Base-by-base conservation (phyloP, 495 filamentous ascomycete species). In the Penicillium canariense region DNA sequence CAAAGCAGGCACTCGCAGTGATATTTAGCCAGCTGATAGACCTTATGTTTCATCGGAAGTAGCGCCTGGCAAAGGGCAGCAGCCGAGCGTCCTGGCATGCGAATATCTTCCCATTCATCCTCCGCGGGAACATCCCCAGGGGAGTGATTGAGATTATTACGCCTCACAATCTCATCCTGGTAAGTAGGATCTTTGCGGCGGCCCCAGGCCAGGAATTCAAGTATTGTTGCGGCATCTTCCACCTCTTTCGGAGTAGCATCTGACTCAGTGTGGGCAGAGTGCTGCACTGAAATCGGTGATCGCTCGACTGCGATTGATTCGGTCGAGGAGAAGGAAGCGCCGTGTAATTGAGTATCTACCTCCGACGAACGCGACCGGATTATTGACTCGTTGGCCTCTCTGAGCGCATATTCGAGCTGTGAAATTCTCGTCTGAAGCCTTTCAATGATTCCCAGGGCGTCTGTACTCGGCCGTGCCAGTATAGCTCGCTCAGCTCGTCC, bases 171-270 rank as follows among this genome's bases (percentile, higher is more conserved):
- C 30, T 55, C 51, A 34, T 66, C 59, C 15, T 62, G 63, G 45
- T 69, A 72, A 32, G 68, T 67, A 1, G 68, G 61, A 36, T 76
- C 66, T 35, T 76, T 74, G 38, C 65, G 61, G 23, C 71, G 63
- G 22, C 73, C 73, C 73, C 73, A 76, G 2, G 71, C 72, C 7
- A 76, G 65, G 45, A 76, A 76, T 48, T 76, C 73, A 0, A 76
- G 65, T n/a, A 76, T 68, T 8, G 73, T 72, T 4, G 73, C 73
- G 5, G 73, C 71, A 51, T 76, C 71, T 56, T 71, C 68, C 18
- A 68, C 60, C 38, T 69, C 71, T 3, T 34, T 34, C 30, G 57
- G 42, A 12, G 49, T 52, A 14, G 54, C 40, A 17, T 38, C 50
- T 14, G 35, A 4, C 5, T 48, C 44, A 18, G 17, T 34, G 15